A percentile compares a stretch with the other conserved stretches of the same genome.
These are phyloP conservation scores for Trichoderma gamsii DNA, from an alignment of 495 filamentous ascomycete genomes.

Conservation along the genomic window DNA sequence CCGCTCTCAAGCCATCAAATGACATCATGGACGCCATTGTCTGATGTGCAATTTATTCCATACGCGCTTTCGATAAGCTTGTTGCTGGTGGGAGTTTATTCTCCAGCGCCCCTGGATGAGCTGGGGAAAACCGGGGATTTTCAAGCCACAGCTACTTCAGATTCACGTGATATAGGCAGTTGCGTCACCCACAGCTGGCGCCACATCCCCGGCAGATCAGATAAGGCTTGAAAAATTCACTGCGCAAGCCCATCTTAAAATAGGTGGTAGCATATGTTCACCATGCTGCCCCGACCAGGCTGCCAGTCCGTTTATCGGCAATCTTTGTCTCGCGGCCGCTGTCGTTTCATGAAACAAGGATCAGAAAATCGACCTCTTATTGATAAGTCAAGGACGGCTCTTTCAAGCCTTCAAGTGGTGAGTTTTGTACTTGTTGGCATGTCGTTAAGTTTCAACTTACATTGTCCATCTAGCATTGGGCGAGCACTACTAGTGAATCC, in stretches of 20 bases:
- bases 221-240: conserved; percentile 6
- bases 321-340: background rate
- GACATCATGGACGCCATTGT: background rate
- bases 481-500: background rate
- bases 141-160: background rate
- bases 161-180: background rate
- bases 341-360: background rate
- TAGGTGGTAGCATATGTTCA: background rate
- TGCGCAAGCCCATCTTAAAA: background rate
- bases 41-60: background rate
- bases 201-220: background rate
- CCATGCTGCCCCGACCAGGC: background rate
- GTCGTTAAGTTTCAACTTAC: background rate
- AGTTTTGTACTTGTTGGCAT: background rate
- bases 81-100: background rate
- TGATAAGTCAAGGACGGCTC: background rate
- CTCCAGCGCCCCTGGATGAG: background rate
- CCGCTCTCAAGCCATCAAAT: background rate
- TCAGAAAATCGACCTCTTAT: background rate
- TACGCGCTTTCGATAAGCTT: background rate
- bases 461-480: background rate
- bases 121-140: background rate
- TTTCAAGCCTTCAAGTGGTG: background rate
- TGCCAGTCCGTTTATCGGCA: background rate
- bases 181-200: background rate